phyloP scores from a whole-genome alignment of 306 rosid species.

The Inga oerstediana region DNA sequence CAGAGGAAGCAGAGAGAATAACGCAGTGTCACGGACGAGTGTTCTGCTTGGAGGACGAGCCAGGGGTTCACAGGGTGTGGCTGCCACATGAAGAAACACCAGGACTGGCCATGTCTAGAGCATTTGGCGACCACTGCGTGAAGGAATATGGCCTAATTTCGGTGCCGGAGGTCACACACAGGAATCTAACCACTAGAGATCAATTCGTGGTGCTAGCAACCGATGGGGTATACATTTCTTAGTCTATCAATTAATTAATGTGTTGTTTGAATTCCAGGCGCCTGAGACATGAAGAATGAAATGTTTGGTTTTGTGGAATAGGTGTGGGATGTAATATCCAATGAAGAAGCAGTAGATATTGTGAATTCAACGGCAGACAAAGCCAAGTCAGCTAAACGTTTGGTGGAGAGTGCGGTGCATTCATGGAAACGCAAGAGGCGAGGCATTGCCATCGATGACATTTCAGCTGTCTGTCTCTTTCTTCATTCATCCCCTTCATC shows the following conservation, averaged over 20 bases:
- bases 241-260: neutral
- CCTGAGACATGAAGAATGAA: neutral
- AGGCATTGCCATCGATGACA: constrained; percentile 85
- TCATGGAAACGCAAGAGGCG: constrained; percentile 93
- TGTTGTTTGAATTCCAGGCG: neutral
- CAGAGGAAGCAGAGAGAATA: constrained; percentile 94
- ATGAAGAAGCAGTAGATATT: constrained; percentile 91
- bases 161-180: constrained; percentile 80
- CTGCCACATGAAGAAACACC: constrained; percentile 71
- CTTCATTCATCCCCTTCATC: constrained; percentile 52
- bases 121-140: constrained; percentile 86
- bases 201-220: constrained; percentile 87
- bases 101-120: constrained; percentile 92
- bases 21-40: constrained; percentile 75
- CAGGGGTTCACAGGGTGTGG: constrained; percentile 88
- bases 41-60: constrained; percentile 78
- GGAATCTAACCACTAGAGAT: constrained; percentile 61
- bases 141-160: constrained; percentile 86
- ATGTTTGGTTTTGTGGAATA: constrained; percentile 23
- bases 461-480: constrained; percentile 94
- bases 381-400: constrained; percentile 60
- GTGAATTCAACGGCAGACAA: constrained; percentile 59
- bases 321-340: constrained; percentile 98
- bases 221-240: constrained; percentile 69
- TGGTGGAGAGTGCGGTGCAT: constrained; percentile 69